These are phyloP conservation scores for Tolypocladium inflatum DNA, from an alignment of 2,329 filamentous ascomycete genomes.

Conservation along the genomic window DNA sequence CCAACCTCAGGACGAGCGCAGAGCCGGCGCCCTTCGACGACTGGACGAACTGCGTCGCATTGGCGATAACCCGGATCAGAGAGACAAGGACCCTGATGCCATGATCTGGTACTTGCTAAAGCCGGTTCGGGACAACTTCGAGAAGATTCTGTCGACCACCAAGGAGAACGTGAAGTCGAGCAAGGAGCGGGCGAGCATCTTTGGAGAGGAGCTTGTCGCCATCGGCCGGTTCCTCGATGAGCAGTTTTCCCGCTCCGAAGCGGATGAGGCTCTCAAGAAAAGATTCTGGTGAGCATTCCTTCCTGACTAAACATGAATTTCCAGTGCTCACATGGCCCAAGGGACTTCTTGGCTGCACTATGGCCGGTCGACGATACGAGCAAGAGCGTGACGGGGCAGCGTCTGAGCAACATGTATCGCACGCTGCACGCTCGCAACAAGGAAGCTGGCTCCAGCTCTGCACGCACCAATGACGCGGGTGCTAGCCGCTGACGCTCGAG, in stretches of 20 bases:
- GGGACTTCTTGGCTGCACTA: slow-evolving; percentile 34
- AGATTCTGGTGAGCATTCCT: slow-evolving; percentile 38
- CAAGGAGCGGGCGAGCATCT: slow-evolving; percentile 50
- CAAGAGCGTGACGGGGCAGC: slow-evolving; percentile 32
- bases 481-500: slow-evolving; percentile 2
- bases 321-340: slow-evolving; percentile 14
- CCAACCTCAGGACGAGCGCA: slow-evolving; percentile 28
- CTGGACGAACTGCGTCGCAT: slow-evolving; percentile 34
- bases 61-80: slow-evolving; percentile 39
- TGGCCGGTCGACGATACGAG: slow-evolving; percentile 37
- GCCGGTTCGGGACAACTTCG: slow-evolving; percentile 51
- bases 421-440: slow-evolving; percentile 25
- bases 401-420: slow-evolving; percentile 35
- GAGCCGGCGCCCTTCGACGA: slow-evolving; percentile 29
- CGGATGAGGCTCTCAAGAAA: slow-evolving; percentile 32
- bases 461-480: slow-evolving; percentile 22
- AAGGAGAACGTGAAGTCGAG: slow-evolving; percentile 53
- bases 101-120: slow-evolving; percentile 43
- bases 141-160: slow-evolving; percentile 49
- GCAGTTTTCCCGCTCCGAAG: slow-evolving; percentile 29
- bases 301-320: neutral
- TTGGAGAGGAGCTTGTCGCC: slow-evolving; percentile 50
- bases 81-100: slow-evolving; percentile 33
- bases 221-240: slow-evolving; percentile 54
- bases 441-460: slow-evolving; percentile 16